These are phyloP conservation scores for Carex scoparia DNA, from an alignment of 176 grass and related monocot species.

Conservation along the genomic window DNA sequence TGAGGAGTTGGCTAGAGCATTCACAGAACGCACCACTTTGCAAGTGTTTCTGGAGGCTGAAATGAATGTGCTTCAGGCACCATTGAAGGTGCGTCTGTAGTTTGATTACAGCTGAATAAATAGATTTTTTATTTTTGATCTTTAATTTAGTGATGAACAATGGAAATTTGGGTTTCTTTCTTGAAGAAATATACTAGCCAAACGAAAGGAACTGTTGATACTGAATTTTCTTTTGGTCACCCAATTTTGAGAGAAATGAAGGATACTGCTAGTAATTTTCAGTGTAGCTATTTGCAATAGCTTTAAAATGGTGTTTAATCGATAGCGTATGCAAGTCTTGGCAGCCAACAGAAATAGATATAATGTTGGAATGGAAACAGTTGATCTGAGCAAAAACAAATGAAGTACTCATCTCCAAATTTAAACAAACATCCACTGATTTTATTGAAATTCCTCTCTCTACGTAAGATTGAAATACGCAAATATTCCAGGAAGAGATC, in stretches of 20 bases:
- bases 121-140: background rate
- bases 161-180: background rate
- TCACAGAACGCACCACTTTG: constrained; percentile 69
- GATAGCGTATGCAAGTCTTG: background rate
- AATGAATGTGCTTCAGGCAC: constrained; percentile 36
- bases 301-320: background rate
- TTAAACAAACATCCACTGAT: background rate
- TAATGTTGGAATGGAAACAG: background rate
- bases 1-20: constrained; percentile 84
- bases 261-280: background rate
- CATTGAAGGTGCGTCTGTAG: constrained; percentile 56
- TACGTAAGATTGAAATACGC: background rate
- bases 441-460: background rate
- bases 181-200: background rate
- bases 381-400: background rate
- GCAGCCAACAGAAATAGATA: background rate
- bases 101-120: background rate
- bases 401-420: background rate
- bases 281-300: background rate
- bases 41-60: constrained; percentile 77
- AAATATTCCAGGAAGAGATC: background rate
- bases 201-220: background rate
- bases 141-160: background rate
- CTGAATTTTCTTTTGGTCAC: background rate
- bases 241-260: background rate